Conservation (phyloP, 2,329 filamentous ascomycete species). For the Huntiella decipiens region DNA sequence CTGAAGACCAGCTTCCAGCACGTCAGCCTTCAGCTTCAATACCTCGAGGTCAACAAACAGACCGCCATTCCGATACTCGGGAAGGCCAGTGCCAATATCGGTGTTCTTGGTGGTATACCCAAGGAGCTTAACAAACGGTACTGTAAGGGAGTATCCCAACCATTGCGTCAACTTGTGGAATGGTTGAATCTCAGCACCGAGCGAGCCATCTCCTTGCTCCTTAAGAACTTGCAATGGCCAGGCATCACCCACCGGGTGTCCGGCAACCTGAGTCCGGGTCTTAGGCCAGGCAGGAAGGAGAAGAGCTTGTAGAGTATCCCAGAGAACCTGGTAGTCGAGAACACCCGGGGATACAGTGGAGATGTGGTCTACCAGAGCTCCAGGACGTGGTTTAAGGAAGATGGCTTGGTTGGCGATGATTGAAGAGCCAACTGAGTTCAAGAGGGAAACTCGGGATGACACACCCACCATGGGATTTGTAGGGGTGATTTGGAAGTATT, state of each 20-base stretch:
- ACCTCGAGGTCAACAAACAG: slow-evolving; percentile 43
- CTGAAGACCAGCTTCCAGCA: slow-evolving; percentile 23
- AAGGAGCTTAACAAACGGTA: slow-evolving; percentile 37
- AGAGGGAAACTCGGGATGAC: slow-evolving; percentile 22
- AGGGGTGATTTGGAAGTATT: slow-evolving; percentile 25
- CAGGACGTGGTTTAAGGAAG: slow-evolving; percentile 25
- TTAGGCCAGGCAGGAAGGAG: slow-evolving; percentile 31
- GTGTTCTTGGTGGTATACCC: slow-evolving; percentile 31
- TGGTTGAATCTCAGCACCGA: slow-evolving; percentile 22
- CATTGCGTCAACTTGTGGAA: slow-evolving; percentile 51
- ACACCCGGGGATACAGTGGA: slow-evolving; percentile 15
- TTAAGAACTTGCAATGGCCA: slow-evolving; percentile 24
- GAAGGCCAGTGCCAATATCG: slow-evolving; percentile 44
- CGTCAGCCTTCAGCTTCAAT: slow-evolving; percentile 28
- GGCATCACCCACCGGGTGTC: slow-evolving; percentile 28
- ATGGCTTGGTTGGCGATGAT: slow-evolving; percentile 20
- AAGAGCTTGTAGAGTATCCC: slow-evolving; percentile 24
- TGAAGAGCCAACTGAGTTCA: slow-evolving; percentile 25
- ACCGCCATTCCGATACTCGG: slow-evolving; percentile 55
- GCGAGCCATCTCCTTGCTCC: background rate
- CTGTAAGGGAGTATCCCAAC: slow-evolving; percentile 55
- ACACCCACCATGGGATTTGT: slow-evolving; percentile 28
- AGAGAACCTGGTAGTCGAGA: slow-evolving; percentile 23
- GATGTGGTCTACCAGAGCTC: slow-evolving; percentile 28
- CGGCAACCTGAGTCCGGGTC: slow-evolving; percentile 29